A percentile compares a stretch with the other conserved stretches of the same genome.
phyloP scores from a whole-genome alignment of 1,139 yeast genomes.

The Nakaseomyces delphensis region DNA sequence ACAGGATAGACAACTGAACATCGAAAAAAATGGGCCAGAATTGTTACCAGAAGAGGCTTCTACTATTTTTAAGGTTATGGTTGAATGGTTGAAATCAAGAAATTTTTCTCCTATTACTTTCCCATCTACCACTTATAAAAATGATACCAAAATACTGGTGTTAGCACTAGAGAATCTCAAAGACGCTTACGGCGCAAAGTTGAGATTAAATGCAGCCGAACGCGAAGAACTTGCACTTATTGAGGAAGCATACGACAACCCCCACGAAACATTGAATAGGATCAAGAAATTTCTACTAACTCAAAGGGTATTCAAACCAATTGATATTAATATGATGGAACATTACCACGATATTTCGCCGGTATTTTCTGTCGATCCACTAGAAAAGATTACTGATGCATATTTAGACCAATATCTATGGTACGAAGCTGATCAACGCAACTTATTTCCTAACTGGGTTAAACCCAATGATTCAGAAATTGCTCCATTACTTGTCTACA shows the following conservation, averaged over 20 bases:
- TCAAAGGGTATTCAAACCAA: slow-evolving; percentile 88
- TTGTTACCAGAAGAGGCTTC: slow-evolving; percentile 85
- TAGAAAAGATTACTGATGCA: slow-evolving; percentile 94
- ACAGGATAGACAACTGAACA: slow-evolving; percentile 76
- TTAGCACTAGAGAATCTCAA: slow-evolving; percentile 84
- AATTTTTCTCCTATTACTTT: slow-evolving; percentile 84
- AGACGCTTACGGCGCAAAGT: slow-evolving; percentile 74
- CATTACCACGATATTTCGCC: slow-evolving; percentile 79
- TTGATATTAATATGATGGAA: slow-evolving; percentile 85
- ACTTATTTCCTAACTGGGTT: slow-evolving; percentile 89
- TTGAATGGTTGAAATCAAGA: slow-evolving; percentile 84
- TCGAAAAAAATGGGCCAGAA: slow-evolving; percentile 82
- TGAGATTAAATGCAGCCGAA: slow-evolving; percentile 75
- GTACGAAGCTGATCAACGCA: slow-evolving; percentile 88
- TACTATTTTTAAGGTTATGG: slow-evolving; percentile 75
- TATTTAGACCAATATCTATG: slow-evolving; percentile 91
- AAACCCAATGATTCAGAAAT: slow-evolving; percentile 93
- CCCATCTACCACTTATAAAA: slow-evolving; percentile 87
- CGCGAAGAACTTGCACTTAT: slow-evolving; percentile 88
- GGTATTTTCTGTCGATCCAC: slow-evolving; percentile 78
- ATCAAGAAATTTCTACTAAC: slow-evolving; percentile 76
- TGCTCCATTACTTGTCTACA: slow-evolving; percentile 83
- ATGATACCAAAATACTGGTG: slow-evolving; percentile 82
- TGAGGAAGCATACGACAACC: slow-evolving; percentile 95
- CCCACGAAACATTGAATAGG: slow-evolving; percentile 83